Base-by-base conservation (phyloP, 192 early-diverging fungal genomes). In the Gonapodya prolifera region DNA sequence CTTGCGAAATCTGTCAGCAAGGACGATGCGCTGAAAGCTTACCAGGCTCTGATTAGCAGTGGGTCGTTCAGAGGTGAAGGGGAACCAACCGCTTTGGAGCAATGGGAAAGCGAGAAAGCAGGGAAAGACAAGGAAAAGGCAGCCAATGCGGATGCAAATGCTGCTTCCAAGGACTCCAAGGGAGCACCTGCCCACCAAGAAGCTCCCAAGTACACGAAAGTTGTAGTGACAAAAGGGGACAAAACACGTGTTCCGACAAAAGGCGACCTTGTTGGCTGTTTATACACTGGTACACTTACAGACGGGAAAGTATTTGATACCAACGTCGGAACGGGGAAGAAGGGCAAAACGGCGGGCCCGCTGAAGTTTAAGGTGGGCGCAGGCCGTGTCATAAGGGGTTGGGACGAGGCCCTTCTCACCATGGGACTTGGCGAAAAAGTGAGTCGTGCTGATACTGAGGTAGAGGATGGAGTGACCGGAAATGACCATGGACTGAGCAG, bases 1-100 rank as follows among this genome's bases (percentile, higher is more conserved):
- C 83, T 93, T 30, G 88, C 86, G 34, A 93, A 93, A 80, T 85
- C 88, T n/a, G 83, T 86, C 80, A 92, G 91, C 80, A 85, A 86
- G 80, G 88, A 90, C 30, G 87, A 82, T 13, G 84, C 92, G 35
- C 31, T 86, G 18, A 81, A 82, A 32, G 87, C 91, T 1, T 92
- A 93, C 83, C 83, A 86, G 30, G 82, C 83, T 2, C 85, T 93
- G 1, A 91, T 91, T 69, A 85, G 80, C 30, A 84, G 88, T 77
- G 73, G 18, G 2, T 76, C 77, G 0, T 83, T 82, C 76, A 71
- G 81, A 28, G 36, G 70, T 1, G 78, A 76, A 0, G 82, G 77
- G 0, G 78, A 77, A 69, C 75, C 84, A 82, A 77, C 88, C 90
- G 84, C 84, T 82, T 71, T 81, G 76, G 78, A 70, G 61, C 2